These are phyloP conservation scores for Biscogniauxia mediterranea DNA, from an alignment of 2,329 filamentous ascomycete genomes.

Conservation along the genomic window DNA sequence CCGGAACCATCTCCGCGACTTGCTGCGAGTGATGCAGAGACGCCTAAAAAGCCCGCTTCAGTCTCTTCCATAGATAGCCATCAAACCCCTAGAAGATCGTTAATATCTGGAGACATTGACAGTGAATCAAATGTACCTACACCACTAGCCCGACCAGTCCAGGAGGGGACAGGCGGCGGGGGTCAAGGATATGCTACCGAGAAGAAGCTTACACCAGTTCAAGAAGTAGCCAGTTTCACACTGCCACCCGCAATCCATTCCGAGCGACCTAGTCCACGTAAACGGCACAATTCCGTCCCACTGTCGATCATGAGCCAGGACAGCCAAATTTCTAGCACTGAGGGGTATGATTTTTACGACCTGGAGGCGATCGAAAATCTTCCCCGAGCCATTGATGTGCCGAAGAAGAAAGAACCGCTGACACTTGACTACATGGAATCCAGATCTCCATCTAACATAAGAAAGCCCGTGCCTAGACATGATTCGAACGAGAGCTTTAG, in stretches of 20 bases:
- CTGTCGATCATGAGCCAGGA: constrained; percentile 51
- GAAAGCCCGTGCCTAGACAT: constrained; percentile 40
- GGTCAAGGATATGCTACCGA: constrained; percentile 32
- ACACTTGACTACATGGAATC: constrained; percentile 36
- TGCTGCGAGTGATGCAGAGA: constrained; percentile 20
- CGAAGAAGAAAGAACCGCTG: constrained; percentile 39
- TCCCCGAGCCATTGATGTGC: constrained; percentile 53
- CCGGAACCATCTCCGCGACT: constrained; percentile 19
- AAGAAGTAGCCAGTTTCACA: constrained; percentile 50
- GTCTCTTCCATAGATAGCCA: constrained; percentile 35
- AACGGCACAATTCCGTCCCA: constrained; percentile 49
- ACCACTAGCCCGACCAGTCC: constrained; percentile 54
- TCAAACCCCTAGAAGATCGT: constrained; percentile 38
- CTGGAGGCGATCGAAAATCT: constrained; percentile 46
- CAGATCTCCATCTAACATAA: constrained; percentile 31
- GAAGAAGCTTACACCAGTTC: constrained; percentile 45
- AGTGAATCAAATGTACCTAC: constrained; percentile 63
- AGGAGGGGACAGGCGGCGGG: constrained; percentile 32
- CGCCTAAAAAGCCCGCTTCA: constrained; percentile 26
- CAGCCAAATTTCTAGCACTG: constrained; percentile 52
- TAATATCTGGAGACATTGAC: constrained; percentile 56
- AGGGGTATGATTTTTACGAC: constrained; percentile 67
- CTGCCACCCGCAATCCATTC: constrained; percentile 48
- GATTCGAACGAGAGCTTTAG: constrained; percentile 59
- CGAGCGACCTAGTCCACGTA: constrained; percentile 37